phyloP scores from a whole-genome alignment of 805 yeast species.

The Saturnispora bothae region DNA sequence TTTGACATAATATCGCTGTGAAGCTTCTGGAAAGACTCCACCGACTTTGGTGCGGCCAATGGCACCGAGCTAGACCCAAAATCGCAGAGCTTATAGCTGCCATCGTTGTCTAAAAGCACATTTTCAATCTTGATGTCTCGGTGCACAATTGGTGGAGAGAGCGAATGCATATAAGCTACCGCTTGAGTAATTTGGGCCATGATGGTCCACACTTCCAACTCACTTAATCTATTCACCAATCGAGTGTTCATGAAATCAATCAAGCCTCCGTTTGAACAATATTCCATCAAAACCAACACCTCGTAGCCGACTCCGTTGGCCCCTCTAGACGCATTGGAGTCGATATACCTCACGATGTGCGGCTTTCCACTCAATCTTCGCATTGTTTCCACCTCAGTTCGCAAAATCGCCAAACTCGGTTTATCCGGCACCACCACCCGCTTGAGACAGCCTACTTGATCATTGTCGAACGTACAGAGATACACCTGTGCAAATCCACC shows the following conservation, averaged over 20 bases:
- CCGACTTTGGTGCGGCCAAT: constrained; percentile 49
- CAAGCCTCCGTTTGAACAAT: constrained; percentile 62
- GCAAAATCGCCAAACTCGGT: constrained; percentile 48
- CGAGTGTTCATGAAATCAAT: constrained; percentile 75
- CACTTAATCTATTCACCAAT: constrained; percentile 53
- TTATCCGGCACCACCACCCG: constrained; percentile 67
- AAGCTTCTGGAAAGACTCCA: constrained; percentile 47
- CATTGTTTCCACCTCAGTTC: constrained; percentile 78
- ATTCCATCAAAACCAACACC: constrained; percentile 73
- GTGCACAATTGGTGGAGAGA: constrained; percentile 44
- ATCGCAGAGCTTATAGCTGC: constrained; percentile 64
- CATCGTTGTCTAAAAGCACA: constrained; percentile 50
- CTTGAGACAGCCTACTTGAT: constrained; percentile 53
- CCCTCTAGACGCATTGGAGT: constrained; percentile 60
- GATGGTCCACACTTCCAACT: constrained; percentile 55
- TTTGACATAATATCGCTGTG: constrained; percentile 65
- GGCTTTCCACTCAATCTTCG: constrained; percentile 45
- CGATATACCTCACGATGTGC: constrained; percentile 58
- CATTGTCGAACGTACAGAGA: constrained; percentile 39
- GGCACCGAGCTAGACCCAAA: constrained; percentile 71
- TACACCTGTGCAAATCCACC: constrained; percentile 78
- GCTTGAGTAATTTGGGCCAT: constrained; percentile 65
- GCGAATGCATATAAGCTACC: constrained; percentile 67
- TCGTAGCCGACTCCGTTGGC: constrained; percentile 37
- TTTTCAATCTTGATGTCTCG: constrained; percentile 79